These are phyloP conservation scores for Epichloe scottii DNA, from an alignment of 2,329 filamentous ascomycete species.

Conservation along the genomic window DNA sequence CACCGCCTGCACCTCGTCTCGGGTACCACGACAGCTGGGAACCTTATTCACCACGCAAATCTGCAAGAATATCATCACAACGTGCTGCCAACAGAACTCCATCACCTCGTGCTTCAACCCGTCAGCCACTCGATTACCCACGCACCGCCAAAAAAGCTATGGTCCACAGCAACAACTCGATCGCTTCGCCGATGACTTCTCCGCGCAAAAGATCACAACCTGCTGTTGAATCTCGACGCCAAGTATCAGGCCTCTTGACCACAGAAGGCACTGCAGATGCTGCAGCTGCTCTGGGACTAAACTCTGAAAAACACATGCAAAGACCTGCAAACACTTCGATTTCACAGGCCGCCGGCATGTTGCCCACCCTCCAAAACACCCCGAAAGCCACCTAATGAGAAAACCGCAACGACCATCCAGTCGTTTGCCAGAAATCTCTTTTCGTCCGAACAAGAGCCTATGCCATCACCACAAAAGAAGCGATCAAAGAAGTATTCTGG, in stretches of 20 bases:
- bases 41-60: conserved; percentile 61
- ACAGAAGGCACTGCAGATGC: conserved; percentile 30
- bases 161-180: conserved; percentile 17
- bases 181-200: conserved; percentile 31
- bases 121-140: conserved; percentile 19
- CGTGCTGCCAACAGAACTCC: conserved; percentile 40
- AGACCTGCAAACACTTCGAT: conserved; percentile 15
- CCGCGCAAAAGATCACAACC: conserved; percentile 39
- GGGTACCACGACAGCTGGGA: conserved; percentile 58
- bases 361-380: conserved; percentile 73
- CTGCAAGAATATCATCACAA: conserved; percentile 49
- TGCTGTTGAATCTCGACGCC: conserved; percentile 34
- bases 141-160: conserved; percentile 20
- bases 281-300: conserved; percentile 28
- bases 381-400: conserved; percentile 44
- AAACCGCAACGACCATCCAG: conserved; percentile 37
- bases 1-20: conserved; percentile 56
- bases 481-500: conserved; percentile 44
- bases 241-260: conserved; percentile 32
- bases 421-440: conserved; percentile 51
- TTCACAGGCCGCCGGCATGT: conserved; percentile 38
- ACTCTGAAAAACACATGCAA: conserved; percentile 15
- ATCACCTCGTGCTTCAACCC: conserved; percentile 32
- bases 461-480: conserved; percentile 47
- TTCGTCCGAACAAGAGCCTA: conserved; percentile 41